These are phyloP conservation scores for Zhuliangozyma blackwelliae DNA, from an alignment of 1,139 yeast genomes.

Conservation along the genomic window DNA sequence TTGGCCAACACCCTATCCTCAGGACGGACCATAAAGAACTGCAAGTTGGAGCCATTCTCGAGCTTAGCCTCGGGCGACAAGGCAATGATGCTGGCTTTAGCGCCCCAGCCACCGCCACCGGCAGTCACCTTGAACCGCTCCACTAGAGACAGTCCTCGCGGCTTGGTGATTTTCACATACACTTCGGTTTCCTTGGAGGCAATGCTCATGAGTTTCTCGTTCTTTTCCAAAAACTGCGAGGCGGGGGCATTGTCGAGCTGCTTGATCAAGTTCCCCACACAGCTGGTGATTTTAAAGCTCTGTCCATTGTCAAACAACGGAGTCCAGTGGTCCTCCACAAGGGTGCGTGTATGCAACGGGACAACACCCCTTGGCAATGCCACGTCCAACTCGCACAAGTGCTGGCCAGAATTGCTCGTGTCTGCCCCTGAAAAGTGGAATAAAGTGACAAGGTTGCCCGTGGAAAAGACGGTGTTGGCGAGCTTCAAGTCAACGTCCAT, in stretches of 20 bases:
- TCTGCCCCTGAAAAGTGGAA: conserved; percentile 26
- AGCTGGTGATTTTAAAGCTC: conserved; percentile 34
- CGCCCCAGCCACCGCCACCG: conserved; percentile 68
- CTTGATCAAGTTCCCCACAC: conserved; percentile 51
- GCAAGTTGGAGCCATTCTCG: conserved; percentile 40
- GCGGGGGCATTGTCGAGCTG: conserved; percentile 47
- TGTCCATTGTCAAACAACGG: conserved; percentile 18
- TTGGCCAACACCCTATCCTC: conserved; percentile 17
- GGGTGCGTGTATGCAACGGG: conserved; percentile 13
- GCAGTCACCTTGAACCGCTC: conserved; percentile 50
- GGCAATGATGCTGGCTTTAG: conserved; percentile 55
- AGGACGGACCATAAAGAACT: conserved; percentile 47
- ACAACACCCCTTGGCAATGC: conserved; percentile 19
- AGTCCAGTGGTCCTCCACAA: conserved; percentile 30
- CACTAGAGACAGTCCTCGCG: conserved; percentile 12
- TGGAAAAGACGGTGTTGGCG: conserved; percentile 41
- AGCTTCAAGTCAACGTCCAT: conserved; percentile 21
- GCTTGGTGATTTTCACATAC: conserved; percentile 30
- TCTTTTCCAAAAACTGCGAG: conserved; percentile 45
- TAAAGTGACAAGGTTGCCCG: conserved; percentile 33
- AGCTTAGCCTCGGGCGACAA: conserved; percentile 53
- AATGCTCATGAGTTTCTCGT: conserved; percentile 36
- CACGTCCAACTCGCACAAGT: conserved; percentile 26
- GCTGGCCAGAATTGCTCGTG: conserved; percentile 21
- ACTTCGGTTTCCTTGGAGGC: conserved; percentile 47